Evolutionary conservation across 768 basidiomycete species (phyloP).

Genomic region (Rhodosporidiobolus odoratus): DNA sequence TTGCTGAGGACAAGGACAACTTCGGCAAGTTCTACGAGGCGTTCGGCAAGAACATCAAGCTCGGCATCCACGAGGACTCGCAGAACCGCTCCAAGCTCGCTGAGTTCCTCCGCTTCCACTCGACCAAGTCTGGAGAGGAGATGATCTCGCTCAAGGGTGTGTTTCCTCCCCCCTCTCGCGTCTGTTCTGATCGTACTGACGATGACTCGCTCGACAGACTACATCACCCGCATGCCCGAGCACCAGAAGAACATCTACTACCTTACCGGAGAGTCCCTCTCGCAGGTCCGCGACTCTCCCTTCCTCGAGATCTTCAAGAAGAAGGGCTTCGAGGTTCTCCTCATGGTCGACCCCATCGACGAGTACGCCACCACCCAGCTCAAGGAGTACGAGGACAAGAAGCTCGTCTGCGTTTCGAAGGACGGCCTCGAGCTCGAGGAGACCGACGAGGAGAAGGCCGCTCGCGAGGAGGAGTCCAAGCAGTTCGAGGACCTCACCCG

Average conservation of each 20-base stretch:
- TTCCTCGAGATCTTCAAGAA: conserved; percentile 99
- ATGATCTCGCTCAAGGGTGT: conserved; percentile 84
- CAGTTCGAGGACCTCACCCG: conserved; percentile 84
- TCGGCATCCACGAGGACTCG: conserved; percentile 98
- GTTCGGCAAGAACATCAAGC: conserved; percentile 95
- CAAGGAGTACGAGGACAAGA: conserved; percentile 98
- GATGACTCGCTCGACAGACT: conserved; percentile 58
- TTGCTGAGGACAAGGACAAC: conserved; percentile 98
- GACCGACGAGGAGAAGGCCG: conserved; percentile 93
- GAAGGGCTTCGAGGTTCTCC: conserved; percentile 97
- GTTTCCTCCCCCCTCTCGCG: conserved; percentile 24
- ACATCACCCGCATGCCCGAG: conserved; percentile 99
- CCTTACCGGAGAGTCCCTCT: conserved; percentile 95
- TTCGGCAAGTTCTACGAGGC: conserved; percentile 77
- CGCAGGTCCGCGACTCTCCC: conserved; percentile 82
- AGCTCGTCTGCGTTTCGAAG: conserved; percentile 95
- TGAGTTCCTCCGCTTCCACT: conserved; percentile 97
- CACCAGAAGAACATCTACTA: conserved; percentile 99
- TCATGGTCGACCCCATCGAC: conserved; percentile 97
- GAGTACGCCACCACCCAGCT: conserved; percentile 97
- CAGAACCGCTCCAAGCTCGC: conserved; percentile 99
- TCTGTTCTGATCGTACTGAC: conserved; percentile 16
- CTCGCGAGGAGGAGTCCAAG: conserved; percentile 74
- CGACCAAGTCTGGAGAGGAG: conserved; percentile 89
- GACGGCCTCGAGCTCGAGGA: conserved; percentile 99